These are phyloP conservation scores for Arabis hirsuta DNA, from an alignment of 345 rosid species.

Conservation along the genomic window DNA sequence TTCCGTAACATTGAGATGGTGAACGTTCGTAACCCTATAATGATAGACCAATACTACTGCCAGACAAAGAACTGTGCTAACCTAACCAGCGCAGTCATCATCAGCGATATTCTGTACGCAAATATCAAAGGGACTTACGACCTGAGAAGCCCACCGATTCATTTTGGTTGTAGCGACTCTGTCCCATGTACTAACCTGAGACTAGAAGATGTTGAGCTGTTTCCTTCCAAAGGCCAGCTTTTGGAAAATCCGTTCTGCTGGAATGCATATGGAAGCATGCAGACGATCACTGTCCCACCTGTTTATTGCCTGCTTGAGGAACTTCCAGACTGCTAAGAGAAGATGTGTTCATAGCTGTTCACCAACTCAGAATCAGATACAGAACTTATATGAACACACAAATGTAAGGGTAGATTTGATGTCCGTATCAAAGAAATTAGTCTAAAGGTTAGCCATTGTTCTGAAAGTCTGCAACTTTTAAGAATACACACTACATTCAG, in stretches of 20 bases:
- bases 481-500: constrained; percentile 12
- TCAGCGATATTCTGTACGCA: constrained; percentile 61
- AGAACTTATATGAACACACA: neutral
- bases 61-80: constrained; percentile 65
- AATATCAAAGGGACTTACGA: constrained; percentile 80
- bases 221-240: constrained; percentile 58
- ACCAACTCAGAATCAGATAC: constrained; percentile 11
- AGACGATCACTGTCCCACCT: constrained; percentile 56
- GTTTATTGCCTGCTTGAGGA: constrained; percentile 59
- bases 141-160: constrained; percentile 70
- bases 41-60: constrained; percentile 90
- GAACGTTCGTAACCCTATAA: constrained; percentile 77
- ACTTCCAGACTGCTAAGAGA: constrained; percentile 34
- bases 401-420: constrained; percentile 21
- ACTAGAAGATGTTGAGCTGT: constrained; percentile 62
- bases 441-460: constrained; percentile 1
- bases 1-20: constrained; percentile 77
- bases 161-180: constrained; percentile 79
- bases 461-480: constrained; percentile 9
- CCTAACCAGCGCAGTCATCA: constrained; percentile 68
- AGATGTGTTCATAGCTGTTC: constrained; percentile 26
- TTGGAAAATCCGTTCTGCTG: constrained; percentile 66
- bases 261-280: constrained; percentile 74
- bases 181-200: constrained; percentile 76
- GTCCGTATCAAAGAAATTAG: neutral